Evolutionary conservation across 177 flowering plant species (phyloP), one percentile per base, ranked within the genome.

Genomic region (Vitis hybrid): DNA sequence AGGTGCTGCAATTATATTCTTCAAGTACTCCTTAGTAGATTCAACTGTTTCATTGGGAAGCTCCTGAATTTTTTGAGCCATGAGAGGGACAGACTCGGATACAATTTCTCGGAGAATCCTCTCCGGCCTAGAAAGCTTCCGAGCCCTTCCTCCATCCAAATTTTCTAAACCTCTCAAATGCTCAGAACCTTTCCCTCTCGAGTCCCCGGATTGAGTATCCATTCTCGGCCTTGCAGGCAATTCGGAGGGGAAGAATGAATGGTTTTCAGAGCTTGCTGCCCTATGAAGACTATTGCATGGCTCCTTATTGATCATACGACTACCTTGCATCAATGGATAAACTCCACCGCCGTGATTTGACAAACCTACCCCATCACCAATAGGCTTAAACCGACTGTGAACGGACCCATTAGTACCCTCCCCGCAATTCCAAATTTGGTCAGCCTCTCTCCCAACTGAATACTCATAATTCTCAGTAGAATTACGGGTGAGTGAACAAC

Each of bases 331-430:
- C 64, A 75, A 60, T 12, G 81, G 69, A 62, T 72, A 66, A 64
- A 66, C 60, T 17, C 82, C 82, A 64, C 86, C 85, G 57, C 80
- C 79, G 34, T 77, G 87, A 77, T 84, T 87, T 11, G 88, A 78
- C 69, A 89, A 75, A 71, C 68, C 81, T 69, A 88, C 86, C 1
- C 89, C 91, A 77, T 94, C 98, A 0, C 93, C 96, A 56, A 95
- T 73, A 1, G 99, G 98, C 79, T 85, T 88, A 72, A 95, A 95
- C 72, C 97, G 80, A 68, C 98, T 94, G 64, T 94, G 98, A 58
- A 94, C 98, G 0, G 98, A 94, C 45, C 98, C 98, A 72, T 94
- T 94, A 56, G 98, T 93, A 68, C 98, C 98, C 71, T 93, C 98
- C 13, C 97, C 97, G 74, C 89, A 73, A 65, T 88, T 70, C 97